Evolutionary conservation across 176 grass and related monocot genomes (phyloP).

Genomic region (Carex parvula): DNA sequence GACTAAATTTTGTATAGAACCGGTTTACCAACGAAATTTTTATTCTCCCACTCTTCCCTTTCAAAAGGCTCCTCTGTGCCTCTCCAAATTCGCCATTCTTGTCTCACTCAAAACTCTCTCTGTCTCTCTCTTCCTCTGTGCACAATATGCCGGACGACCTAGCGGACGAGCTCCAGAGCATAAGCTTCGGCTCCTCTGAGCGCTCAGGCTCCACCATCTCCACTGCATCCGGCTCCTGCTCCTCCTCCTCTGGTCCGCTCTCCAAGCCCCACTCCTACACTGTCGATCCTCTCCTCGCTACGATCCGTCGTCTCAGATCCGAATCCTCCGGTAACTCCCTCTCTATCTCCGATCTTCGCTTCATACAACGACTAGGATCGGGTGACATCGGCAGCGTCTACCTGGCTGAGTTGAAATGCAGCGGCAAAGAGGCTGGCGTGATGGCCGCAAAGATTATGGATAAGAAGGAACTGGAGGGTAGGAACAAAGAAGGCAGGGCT

Average conservation of each 20-base stretch:
- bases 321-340: slow-evolving; percentile 11
- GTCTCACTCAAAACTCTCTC: background rate
- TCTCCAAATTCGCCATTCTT: background rate
- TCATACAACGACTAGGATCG: slow-evolving; percentile 62
- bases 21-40: slow-evolving; percentile 5
- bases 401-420: slow-evolving; percentile 63
- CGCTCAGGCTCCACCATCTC: slow-evolving; percentile 75
- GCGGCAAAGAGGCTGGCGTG: slow-evolving; percentile 11
- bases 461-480: slow-evolving; percentile 63
- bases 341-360: slow-evolving; percentile 64
- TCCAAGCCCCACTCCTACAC: background rate
- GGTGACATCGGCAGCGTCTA: slow-evolving; percentile 98
- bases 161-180: slow-evolving; percentile 85
- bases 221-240: slow-evolving; percentile 53
- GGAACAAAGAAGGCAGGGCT: slow-evolving; percentile 80
- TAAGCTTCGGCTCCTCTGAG: slow-evolving; percentile 89
- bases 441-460: slow-evolving; percentile 98
- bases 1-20: background rate
- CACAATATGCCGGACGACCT: slow-evolving; percentile 36
- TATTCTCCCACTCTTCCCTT: slow-evolving; percentile 17
- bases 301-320: slow-evolving; percentile 31
- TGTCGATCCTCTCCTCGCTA: background rate
- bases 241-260: slow-evolving; percentile 55
- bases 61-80: slow-evolving; percentile 27
- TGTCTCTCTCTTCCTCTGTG: background rate